Evolutionary conservation across 2,329 filamentous ascomycete genomes (phyloP), one percentile per base, ranked within the genome.

Genomic region (Pochonia chlamydosporia): DNA sequence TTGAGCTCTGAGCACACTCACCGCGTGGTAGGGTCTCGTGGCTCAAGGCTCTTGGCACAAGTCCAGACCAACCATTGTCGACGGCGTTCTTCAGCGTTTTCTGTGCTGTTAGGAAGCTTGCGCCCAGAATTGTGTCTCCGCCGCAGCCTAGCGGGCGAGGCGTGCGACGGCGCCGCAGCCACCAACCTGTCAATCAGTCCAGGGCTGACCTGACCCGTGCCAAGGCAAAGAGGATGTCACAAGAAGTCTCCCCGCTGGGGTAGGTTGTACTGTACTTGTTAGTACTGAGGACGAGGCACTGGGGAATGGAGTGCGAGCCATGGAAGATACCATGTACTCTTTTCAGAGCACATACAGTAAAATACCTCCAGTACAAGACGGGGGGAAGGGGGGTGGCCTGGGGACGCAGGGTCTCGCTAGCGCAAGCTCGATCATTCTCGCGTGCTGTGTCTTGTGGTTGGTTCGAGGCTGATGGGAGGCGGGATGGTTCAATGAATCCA

Each of bases 101-200:
- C n/a, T 20, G 21, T 16, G 14, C 21, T 44, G 42, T 18, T 7
- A 18, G 33, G 26, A 20, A 36, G 33, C 16, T 24, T 30, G 39
- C 45, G 45, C 26, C 45, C 10, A 43, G 39, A 40, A 40, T 20
- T 36, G 26, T 42, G 43, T 49, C 43, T 35, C 40, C 44, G 42
- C 37, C 47, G 43, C 42, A 49, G 26, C 24, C 43, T 37, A 46
- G 33, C 48, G 48, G 48, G 43, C 48, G 43, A 46, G 48, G 48
- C 48, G 44, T 49, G 48, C 48, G 44, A 49, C 43, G 48, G 48
- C 48, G 48, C 48, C 48, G 48, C 44, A 47, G 48, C 48, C 48
- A 47, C 44, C 25, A n/a, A 40, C 25, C 44, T 47, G 44, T 44
- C 48, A 50, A 25, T 21, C 35, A 33, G 40, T 35, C 25, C 26